phyloP scores from a whole-genome alignment of 139 green algal species.

The Axilococcus clingmanii region DNA sequence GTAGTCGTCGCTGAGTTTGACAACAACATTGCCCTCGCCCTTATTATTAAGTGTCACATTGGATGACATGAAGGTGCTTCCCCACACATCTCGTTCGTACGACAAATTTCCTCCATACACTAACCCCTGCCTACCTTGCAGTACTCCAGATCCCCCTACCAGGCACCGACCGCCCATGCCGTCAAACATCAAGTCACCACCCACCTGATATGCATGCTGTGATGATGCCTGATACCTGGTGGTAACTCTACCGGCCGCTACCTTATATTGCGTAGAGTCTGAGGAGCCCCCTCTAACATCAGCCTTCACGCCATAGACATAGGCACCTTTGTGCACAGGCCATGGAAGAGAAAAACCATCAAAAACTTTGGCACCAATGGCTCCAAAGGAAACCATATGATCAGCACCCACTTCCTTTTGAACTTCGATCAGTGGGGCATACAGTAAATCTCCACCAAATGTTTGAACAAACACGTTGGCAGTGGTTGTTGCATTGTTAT shows the following conservation, averaged over 20 bases:
- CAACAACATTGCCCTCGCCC: slow-evolving; percentile 15
- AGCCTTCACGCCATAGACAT: slow-evolving; percentile 40
- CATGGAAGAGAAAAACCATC: slow-evolving; percentile 38
- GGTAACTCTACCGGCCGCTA: slow-evolving; percentile 22
- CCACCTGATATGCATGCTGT: too few species aligned
- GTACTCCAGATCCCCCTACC: slow-evolving; percentile 42
- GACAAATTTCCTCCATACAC: slow-evolving; percentile 53
- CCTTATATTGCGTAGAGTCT: too few species aligned
- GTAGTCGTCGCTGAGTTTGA: slow-evolving; percentile 23
- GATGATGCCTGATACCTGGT: slow-evolving; percentile 15
- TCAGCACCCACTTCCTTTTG: slow-evolving; percentile 26
- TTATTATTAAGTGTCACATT: slow-evolving; percentile 28
- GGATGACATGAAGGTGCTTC: slow-evolving; percentile 15
- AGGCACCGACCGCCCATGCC: slow-evolving; percentile 34
- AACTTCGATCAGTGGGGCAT: slow-evolving; percentile 52
- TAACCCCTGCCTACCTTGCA: slow-evolving; percentile 48
- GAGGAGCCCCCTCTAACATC: too few species aligned
- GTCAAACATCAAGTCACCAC: too few species aligned
- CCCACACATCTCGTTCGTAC: slow-evolving; percentile 24
- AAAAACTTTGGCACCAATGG: slow-evolving; percentile 27
- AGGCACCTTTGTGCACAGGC: slow-evolving; percentile 5
- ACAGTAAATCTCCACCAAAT: slow-evolving; percentile 56
- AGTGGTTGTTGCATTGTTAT: slow-evolving; percentile 34
- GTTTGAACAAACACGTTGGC: slow-evolving; percentile 48
- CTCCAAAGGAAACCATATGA: slow-evolving; percentile 31